Base-by-base conservation (phyloP, 2,329 filamentous ascomycete genomes). In the Apiospora aurea region DNA sequence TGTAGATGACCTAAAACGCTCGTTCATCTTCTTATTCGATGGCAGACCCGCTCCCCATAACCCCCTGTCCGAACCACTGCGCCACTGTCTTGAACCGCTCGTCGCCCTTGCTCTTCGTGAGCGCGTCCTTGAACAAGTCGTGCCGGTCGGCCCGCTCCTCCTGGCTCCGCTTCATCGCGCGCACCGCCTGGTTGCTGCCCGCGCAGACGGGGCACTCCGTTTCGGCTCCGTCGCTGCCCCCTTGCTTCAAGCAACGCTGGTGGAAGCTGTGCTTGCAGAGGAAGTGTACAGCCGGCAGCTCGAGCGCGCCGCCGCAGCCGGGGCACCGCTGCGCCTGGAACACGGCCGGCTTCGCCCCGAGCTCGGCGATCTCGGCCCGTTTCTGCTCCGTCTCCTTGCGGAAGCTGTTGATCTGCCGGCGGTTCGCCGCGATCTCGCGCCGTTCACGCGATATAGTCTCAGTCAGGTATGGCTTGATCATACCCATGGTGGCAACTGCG, bases 201-300 rank as follows among this genome's bases (percentile, higher is more conserved):
- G 93, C 91, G 78, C 96, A 99, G 46, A 94, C 88, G 13, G 96
- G 95, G 80, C 96, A 99, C 81, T 98, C 95, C 0, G 91, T 88
- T 69, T 92, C 91, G 14, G 86, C 85, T 29, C 88, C 86, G 43
- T 84, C 83, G 3, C 80, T 81, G 5, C 79, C 81, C 0, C 73
- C 73, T 69, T 87, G 84, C 79, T 94, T 93, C 57, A 99, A 84
- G 81, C 96, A 99, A 66, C 94, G 88, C 83, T 97, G 94, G 80
- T 99, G 96, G 86, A 98, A 99, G 73, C 92, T 95, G 81, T 99
- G 96, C 81, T 97, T 97, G 85, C 96, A 99, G 74, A 99, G 83
- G 81, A 99, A 99, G 80, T 99, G 96, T 67, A 99, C 95, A 0
- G 92, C 94, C 0, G 96, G 96, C 16, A 98, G 86, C 75, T 98